Evolutionary conservation across 768 basidiomycete genomes (phyloP).

Genomic region (Tubosaeta sp.): DNA sequence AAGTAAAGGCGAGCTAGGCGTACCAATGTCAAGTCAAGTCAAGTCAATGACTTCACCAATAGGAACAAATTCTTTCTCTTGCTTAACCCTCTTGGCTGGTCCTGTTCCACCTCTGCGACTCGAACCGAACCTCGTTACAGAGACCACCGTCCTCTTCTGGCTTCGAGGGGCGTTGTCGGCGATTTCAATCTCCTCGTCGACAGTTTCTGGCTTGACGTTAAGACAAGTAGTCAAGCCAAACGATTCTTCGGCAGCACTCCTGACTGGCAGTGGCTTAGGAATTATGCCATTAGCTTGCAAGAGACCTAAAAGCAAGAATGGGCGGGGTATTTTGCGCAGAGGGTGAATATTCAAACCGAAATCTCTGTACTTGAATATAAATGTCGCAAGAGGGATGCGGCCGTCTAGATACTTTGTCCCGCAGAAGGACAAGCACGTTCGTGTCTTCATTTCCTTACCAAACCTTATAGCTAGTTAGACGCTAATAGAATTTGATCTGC

Average conservation of each 20-base stretch:
- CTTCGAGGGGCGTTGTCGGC: background rate
- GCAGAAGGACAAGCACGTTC: rapidly evolving
- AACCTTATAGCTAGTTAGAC: constrained; percentile 15
- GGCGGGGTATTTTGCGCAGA: background rate
- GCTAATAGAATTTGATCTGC: background rate
- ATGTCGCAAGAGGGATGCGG: constrained; percentile 19
- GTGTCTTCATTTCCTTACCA: constrained; percentile 15
- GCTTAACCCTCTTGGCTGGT: constrained; percentile 25
- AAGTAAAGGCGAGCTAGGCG: background rate
- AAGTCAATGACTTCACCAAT: constrained; percentile 29
- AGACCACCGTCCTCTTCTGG: background rate
- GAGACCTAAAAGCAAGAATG: constrained; percentile 15
- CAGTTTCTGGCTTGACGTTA: constrained; percentile 8
- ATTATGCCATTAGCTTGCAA: constrained; percentile 27
- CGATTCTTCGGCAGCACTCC: constrained; percentile 9
- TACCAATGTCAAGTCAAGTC: constrained; percentile 20
- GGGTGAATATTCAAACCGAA: constrained; percentile 12
- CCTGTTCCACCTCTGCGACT: background rate
- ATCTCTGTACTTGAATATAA: constrained; percentile 31
- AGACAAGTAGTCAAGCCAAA: constrained; percentile 18
- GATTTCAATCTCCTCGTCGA: constrained; percentile 5
- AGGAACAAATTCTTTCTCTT: constrained; percentile 15
- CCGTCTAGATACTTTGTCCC: constrained; percentile 12
- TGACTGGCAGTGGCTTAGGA: constrained; percentile 8
- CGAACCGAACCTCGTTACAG: constrained; percentile 4